These are phyloP conservation scores for Cavenderia fasciculata DNA, from an alignment of 78 protist species.

Conservation along the genomic window DNA sequence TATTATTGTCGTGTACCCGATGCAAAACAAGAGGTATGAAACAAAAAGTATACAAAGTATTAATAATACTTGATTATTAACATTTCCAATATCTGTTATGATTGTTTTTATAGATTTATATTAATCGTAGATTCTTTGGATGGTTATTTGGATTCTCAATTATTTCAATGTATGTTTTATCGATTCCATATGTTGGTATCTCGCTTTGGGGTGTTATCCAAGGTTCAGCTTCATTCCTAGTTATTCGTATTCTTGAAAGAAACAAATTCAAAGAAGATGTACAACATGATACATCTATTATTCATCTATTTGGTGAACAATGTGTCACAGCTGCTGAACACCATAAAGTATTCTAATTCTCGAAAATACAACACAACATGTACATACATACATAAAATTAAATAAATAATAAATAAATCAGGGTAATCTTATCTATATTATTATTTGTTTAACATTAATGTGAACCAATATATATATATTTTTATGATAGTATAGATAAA, in stretches of 20 bases:
- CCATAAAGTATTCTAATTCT: too few species aligned
- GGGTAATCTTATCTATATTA: not conserved
- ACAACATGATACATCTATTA: not conserved
- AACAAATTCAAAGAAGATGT: constrained; percentile 29
- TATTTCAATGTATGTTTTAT: not conserved
- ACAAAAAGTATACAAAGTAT: too few species aligned
- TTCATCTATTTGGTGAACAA: constrained; percentile 26
- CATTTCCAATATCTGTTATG: too few species aligned
- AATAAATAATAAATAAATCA: too few species aligned
- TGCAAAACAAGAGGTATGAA: constrained; percentile 31
- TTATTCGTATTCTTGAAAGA: constrained; percentile 11
- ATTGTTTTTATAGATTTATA: too few species aligned
- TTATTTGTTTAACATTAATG: not conserved
- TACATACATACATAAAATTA: too few species aligned
- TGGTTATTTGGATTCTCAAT: constrained; percentile 49
- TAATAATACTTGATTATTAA: too few species aligned
- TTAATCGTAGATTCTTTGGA: constrained; percentile 57
- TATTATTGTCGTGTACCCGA: constrained; percentile 41
- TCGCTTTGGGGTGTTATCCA: constrained; percentile 25
- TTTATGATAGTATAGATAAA: not conserved
- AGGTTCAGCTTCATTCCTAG: constrained; percentile 13
- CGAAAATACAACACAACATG: too few species aligned
- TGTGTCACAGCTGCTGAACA: too few species aligned
- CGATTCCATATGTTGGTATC: constrained; percentile 35
- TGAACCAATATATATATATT: not conserved